A percentile compares a stretch with the other conserved stretches of the same genome.
These are phyloP conservation scores for Neonectria sp. DNA, from an alignment of 2,329 filamentous ascomycete genomes.

Conservation along the genomic window DNA sequence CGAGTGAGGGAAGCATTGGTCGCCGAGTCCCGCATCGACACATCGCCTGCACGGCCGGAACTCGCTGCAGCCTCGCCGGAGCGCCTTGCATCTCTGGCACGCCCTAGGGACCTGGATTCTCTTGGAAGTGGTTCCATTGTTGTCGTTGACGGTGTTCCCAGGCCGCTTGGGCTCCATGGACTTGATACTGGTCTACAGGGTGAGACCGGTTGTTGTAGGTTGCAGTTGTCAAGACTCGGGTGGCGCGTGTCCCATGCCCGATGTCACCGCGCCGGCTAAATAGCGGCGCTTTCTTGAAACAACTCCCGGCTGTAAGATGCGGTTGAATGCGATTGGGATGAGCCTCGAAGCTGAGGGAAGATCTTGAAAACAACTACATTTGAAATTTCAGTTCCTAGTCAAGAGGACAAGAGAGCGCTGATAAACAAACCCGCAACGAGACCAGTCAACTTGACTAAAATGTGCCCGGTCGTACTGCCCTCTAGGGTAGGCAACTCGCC, in stretches of 20 bases:
- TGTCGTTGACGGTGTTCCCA: not conserved
- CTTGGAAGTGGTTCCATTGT: constrained; percentile 44
- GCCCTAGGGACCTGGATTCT: constrained; percentile 60
- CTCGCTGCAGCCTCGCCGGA: constrained; percentile 62
- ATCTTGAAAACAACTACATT: no score
- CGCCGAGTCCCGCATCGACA: constrained; percentile 57
- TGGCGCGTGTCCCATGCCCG: not conserved
- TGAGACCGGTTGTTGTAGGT: not conserved
- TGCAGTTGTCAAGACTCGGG: not conserved
- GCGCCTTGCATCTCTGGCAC: constrained; percentile 59
- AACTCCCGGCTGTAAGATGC: not conserved
- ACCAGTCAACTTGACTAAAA: no score
- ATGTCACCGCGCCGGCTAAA: not conserved
- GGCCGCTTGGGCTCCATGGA: constrained; percentile 4
- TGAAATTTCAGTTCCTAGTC: no score
- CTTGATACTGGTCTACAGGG: not conserved
- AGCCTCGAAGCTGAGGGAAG: no score
- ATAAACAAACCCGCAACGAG: no score
- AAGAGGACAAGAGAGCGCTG: no score
- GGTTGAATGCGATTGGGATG: not conserved
- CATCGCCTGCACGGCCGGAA: constrained; percentile 61
- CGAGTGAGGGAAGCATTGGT: constrained; percentile 54
- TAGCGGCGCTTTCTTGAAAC: not conserved
- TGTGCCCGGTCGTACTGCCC: no score
- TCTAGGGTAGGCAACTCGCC: no score